phyloP scores from a whole-genome alignment of 352 stramenopile species.

The Ophiocytium majus region DNA sequence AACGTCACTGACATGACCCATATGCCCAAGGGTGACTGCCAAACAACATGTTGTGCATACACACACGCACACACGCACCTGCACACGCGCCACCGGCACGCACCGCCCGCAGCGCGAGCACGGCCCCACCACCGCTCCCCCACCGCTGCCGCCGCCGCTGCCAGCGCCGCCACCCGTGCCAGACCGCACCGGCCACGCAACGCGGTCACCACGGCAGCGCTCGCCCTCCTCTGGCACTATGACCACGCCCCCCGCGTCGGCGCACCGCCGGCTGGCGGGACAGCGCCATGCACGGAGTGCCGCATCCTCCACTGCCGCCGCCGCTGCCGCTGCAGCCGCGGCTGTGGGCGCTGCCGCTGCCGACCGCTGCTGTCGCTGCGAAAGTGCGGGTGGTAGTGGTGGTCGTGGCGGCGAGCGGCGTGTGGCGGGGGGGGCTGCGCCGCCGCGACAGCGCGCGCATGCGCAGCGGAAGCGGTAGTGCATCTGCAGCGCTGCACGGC shows the following conservation, averaged over 20 bases:
- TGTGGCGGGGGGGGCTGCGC: too few relatives aligned
- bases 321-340: too few relatives aligned
- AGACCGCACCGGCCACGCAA: too few relatives aligned
- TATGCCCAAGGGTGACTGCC: too few relatives aligned
- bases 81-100: neutral
- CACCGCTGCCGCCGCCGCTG: too few relatives aligned
- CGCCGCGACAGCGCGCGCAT: neutral
- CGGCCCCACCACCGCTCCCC: neutral
- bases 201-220: neutral
- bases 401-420: too few relatives aligned
- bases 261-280: neutral
- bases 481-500: constrained; percentile 15
- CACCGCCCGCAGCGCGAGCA: neutral
- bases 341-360: too few relatives aligned
- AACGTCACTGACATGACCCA: too few relatives aligned
- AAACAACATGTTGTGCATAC: too few relatives aligned
- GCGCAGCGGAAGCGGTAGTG: constrained; percentile 39
- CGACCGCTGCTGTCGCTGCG: too few relatives aligned
- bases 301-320: neutral
- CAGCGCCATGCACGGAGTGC: neutral
- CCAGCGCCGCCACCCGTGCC: neutral
- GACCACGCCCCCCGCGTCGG: neutral
- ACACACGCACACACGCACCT: too few relatives aligned
- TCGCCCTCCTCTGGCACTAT: neutral
- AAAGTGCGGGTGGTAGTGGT: too few relatives aligned